Percentiles rank a stretch among this genome's conserved stretches.
These are phyloP conservation scores for Ambrosiella beaveri DNA, from an alignment of 2,329 filamentous ascomycete species.

Conservation along the genomic window DNA sequence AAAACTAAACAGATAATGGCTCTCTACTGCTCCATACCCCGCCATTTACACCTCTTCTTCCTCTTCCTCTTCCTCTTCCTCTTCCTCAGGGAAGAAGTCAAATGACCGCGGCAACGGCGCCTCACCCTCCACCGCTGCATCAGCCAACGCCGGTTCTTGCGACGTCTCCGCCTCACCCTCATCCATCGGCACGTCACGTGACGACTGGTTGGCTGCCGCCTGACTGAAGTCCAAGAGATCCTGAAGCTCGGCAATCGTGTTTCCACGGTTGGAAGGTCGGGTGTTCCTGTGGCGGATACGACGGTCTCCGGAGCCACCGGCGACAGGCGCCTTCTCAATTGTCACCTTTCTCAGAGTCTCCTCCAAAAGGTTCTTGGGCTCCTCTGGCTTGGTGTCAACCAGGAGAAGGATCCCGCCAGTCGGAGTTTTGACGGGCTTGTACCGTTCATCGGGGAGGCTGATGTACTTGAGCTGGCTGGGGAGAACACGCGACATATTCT, in stretches of 20 bases:
- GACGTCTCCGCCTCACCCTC: background rate
- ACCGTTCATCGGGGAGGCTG: constrained; percentile 76
- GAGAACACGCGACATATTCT: constrained; percentile 92
- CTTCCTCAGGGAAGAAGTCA: constrained; percentile 35
- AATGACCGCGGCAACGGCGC: constrained; percentile 55
- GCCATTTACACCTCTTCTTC: background rate
- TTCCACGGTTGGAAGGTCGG: constrained; percentile 10
- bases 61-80: constrained; percentile 4
- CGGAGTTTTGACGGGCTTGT: constrained; percentile 81
- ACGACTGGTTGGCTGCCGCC: background rate
- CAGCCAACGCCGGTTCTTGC: constrained; percentile 42
- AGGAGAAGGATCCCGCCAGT: constrained; percentile 90
- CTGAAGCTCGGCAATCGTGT: constrained; percentile 11
- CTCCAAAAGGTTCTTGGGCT: constrained; percentile 68
- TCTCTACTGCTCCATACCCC: background rate
- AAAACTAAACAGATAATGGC: background rate
- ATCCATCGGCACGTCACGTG: background rate
- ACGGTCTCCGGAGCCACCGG: constrained; percentile 20
- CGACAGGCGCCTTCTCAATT: constrained; percentile 43
- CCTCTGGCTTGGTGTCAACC: constrained; percentile 61
- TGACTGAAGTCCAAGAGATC: background rate
- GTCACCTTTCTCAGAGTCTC: constrained; percentile 77
- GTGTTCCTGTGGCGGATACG: background rate
- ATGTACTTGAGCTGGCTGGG: constrained; percentile 90
- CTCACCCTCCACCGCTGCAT: constrained; percentile 56